Base-by-base conservation (phyloP, 1,284 basidiomycete species). In the Albatrellus sp. region DNA sequence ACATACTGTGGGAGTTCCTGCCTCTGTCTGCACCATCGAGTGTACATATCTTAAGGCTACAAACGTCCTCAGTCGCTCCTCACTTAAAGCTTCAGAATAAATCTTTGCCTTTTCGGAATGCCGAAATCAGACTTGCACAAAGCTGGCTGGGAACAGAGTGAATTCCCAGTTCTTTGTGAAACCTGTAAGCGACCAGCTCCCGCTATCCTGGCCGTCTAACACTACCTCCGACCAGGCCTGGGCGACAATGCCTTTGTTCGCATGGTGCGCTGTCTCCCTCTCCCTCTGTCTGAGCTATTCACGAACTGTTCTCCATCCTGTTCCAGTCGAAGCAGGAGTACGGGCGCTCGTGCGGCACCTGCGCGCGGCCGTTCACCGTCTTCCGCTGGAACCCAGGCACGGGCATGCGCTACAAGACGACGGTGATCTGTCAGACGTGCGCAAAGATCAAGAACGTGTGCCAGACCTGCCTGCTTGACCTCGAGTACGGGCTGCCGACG, bases 361-460 rank as follows among this genome's bases (percentile, higher is more conserved):
- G 96, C 58, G 90, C 90, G 11, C 78, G 93, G 37, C 86, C 92
- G 5, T 97, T 96, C 66, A 97, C 93, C 44, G 88, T 98, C 53
- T 99, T 98, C 65, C 83, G 92, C 39, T 98, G 96, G 96, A 94
- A 97, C 57, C 93, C 96, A 1, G 96, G 96, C 42, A 68, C 77
- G 12, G 94, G 92, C 36, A 86, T 82, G 60, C 81, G 96, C 35
- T 96, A 82, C 77, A 98, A 98, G 70, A 90, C 91, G 55, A 99
- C 96, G 4, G 94, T 98, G 51, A 84, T 98, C 52, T 99, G 96
- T 66, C 92, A 96, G 60, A 98, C 96, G 1, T 98, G 96, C 57
- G 90, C 94, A 33, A 98, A 97, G 70, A 85, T 97, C 55, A 97
- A 98, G 73, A 97, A 98, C 57, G 89, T 96, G 36, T 99, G 96